phyloP scores from a whole-genome alignment of 148 eudicot genomes.

The Spergularia marina region DNA sequence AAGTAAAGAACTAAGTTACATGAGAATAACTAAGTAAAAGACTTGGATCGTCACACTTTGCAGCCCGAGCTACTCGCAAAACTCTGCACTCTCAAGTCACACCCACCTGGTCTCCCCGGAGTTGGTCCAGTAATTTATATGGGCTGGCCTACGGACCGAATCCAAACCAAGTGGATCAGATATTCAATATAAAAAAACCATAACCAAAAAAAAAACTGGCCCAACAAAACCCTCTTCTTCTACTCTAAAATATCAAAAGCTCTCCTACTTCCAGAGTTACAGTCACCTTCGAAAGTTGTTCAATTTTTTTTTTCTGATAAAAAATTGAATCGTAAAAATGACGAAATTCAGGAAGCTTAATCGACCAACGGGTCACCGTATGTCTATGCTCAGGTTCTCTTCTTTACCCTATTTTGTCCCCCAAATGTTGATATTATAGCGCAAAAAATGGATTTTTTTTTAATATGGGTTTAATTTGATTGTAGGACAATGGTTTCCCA shows the following conservation, averaged over 20 bases:
- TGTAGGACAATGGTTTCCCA: slow-evolving; percentile 95
- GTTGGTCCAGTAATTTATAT: no score
- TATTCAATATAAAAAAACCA: no score
- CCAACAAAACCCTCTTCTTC: not conserved
- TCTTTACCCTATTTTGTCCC: not conserved
- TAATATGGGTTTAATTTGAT: not conserved
- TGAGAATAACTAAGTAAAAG: no score
- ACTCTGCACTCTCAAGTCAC: no score
- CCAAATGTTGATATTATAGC: not conserved
- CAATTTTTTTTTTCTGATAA: not conserved
- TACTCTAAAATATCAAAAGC: not conserved
- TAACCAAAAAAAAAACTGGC: no score
- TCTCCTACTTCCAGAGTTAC: not conserved
- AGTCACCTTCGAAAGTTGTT: not conserved
- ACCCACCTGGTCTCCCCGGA: no score
- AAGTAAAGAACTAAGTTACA: no score
- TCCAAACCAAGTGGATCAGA: no score
- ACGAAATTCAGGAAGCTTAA: slow-evolving; percentile 91
- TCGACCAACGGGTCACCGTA: slow-evolving; percentile 87
- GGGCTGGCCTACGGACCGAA: no score
- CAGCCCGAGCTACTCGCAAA: no score
- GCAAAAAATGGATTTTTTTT: not conserved
- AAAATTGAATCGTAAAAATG: slow-evolving; percentile 29
- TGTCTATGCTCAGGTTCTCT: slow-evolving; percentile 80
- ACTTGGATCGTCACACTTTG: no score